Evolutionary conservation across 768 basidiomycete species (phyloP), one percentile per base, ranked within the genome.

Genomic region (Suillus brevipes): DNA sequence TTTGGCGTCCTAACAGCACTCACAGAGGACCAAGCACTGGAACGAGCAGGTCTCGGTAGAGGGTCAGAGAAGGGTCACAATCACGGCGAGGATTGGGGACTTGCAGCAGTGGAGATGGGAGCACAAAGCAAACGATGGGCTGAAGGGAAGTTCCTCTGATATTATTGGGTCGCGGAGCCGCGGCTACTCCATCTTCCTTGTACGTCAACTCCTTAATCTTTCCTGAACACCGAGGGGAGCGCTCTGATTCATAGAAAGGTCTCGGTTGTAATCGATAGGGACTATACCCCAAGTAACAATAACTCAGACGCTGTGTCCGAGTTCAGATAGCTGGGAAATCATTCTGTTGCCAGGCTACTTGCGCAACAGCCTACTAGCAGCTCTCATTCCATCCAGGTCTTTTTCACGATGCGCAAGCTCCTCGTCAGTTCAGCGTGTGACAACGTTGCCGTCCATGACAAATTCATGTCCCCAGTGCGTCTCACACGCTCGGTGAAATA

Each of bases 11-110:
- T 99, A 74, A 99, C 96, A 23, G 93, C 89, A 53, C 84, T 99
- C 68, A 90, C 82, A 52, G 97, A 99, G 63, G 92, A 96, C 68
- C 97, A 99, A 79, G 97, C 97, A 28, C 77, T 98, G 71, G 92
- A 96, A 72, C 81, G 97, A 65, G 94, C 97, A n/a, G 97, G 97
- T 5, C 77, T 99, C 53, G 93, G 90, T 23, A 78, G 81, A 63
- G 89, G 85, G 14, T 81, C 74, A 61, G 79, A 83, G 65, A 89
- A 89, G 72, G 94, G 94, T 3, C 97, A 99, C 73, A 99, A 99
- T 78, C 97, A 99, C 73, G 97, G 97, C 20, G 94, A 95, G 77
- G 97, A 98, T 70, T 99, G 96, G 96, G 97, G 91, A n/a, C 74
- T 89, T 45, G 96, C 96, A 4, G 97, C 97, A 4, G 95, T 99